Evolutionary conservation across 129 eudicot species (phyloP).

Genomic region (Chrysanthemum lavandulifolium): DNA sequence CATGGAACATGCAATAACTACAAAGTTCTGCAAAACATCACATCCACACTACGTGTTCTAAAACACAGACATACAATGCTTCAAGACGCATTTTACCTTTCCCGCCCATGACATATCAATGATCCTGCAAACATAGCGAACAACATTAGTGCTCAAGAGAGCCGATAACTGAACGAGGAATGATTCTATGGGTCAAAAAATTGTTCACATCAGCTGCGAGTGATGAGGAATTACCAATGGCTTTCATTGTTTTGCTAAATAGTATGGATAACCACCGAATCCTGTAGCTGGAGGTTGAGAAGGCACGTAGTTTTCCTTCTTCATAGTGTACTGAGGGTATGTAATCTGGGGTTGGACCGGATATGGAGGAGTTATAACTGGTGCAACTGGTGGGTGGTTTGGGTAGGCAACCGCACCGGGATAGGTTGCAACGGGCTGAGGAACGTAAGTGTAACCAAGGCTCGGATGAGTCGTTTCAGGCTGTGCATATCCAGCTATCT

Average conservation of each 20-base stretch:
- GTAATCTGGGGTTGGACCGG: constrained; percentile 43
- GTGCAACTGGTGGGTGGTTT: constrained; percentile 31
- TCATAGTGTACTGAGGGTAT: constrained; percentile 36
- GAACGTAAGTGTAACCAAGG: constrained; percentile 26
- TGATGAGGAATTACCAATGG: too few species aligned
- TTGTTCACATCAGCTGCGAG: too few species aligned
- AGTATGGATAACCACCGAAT: constrained; percentile 46
- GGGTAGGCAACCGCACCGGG: constrained; percentile 38
- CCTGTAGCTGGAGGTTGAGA: constrained; percentile 30
- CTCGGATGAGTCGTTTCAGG: constrained; percentile 24
- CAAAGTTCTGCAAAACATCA: too few species aligned
- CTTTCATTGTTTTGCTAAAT: constrained; percentile 38
- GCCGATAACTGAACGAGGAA: too few species aligned
- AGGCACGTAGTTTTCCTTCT: constrained; percentile 39
- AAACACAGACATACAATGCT: too few species aligned
- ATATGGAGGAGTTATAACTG: constrained; percentile 35
- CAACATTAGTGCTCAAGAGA: too few species aligned
- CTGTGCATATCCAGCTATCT: constrained; percentile 36
- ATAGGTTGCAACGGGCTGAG: constrained; percentile 10
- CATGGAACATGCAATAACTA: too few species aligned
- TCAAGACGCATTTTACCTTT: too few species aligned
- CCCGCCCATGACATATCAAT: too few species aligned
- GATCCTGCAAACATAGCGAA: too few species aligned
- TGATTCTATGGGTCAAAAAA: too few species aligned
- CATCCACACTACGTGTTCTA: too few species aligned